A percentile compares a stretch with the other conserved stretches of the same genome.
phyloP scores from a whole-genome alignment of 164 flowering plant genomes.

The Protea cynaroides region DNA sequence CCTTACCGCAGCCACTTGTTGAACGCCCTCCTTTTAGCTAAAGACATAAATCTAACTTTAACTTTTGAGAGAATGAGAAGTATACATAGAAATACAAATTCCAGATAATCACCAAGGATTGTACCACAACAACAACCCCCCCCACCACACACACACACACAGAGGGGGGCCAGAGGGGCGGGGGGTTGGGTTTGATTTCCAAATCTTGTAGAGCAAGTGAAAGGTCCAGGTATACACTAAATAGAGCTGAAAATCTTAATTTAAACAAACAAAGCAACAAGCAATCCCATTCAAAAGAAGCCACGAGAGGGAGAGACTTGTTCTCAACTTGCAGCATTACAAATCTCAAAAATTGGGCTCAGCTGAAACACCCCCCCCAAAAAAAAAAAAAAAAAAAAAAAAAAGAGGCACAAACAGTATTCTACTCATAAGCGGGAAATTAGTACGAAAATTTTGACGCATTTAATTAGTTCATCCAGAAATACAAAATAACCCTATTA shows the following conservation, averaged over 20 bases:
- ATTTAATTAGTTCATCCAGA: background rate
- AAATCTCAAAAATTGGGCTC: background rate
- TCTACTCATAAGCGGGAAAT: background rate
- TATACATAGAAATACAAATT: background rate
- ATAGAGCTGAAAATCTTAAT: background rate
- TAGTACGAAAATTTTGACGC: background rate
- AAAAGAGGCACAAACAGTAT: background rate
- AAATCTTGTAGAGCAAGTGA: background rate
- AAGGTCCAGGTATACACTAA: background rate
- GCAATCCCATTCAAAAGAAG: background rate
- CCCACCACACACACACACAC: too few relatives aligned
- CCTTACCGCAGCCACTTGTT: conserved; percentile 61
- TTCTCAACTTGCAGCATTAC: background rate
- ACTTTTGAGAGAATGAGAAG: background rate
- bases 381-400: background rate
- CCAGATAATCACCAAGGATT: background rate
- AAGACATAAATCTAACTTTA: conserved; percentile 7
- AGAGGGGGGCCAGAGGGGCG: too few relatives aligned
- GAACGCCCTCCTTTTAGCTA: conserved; percentile 30
- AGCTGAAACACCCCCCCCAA: background rate
- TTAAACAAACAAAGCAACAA: background rate
- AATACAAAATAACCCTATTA: background rate
- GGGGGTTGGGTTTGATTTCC: background rate
- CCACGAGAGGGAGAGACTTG: background rate
- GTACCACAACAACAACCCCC: too few relatives aligned